Conservation (phyloP, 768 basidiomycete genomes). For the Cystofilobasidium bisporidii region DNA sequence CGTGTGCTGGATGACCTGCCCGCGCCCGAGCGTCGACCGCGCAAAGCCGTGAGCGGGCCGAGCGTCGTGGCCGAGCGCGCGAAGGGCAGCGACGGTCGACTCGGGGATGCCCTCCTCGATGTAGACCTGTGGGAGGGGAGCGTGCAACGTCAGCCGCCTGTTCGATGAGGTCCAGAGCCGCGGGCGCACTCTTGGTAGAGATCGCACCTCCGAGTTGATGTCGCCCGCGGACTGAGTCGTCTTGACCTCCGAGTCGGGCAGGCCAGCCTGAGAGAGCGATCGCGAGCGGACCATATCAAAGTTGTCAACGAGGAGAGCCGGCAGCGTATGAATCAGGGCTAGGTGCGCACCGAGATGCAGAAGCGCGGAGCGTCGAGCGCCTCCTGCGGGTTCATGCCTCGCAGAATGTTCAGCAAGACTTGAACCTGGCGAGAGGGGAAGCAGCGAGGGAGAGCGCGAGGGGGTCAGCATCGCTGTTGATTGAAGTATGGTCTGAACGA, state of each 20-base stretch:
- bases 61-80: conserved; percentile 86
- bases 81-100: conserved; percentile 56
- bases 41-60: conserved; percentile 53
- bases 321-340: conserved; percentile 45
- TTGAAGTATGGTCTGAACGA: no score
- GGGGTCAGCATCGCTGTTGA: no score
- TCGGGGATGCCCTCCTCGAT: conserved; percentile 71
- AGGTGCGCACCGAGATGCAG: conserved; percentile 77
- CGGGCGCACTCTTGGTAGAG: no score
- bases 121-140: conserved; percentile 51
- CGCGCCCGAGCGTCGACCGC: conserved; percentile 42
- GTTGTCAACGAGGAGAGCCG: no score
- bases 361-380: conserved; percentile 91
- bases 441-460: no score
- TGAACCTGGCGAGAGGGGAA: no score
- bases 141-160: neutral
- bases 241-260: conserved; percentile 41
- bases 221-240: conserved; percentile 50
- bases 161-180: no score
- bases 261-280: conserved; percentile 10
- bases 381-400: conserved; percentile 77
- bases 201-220: conserved; percentile 51
- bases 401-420: conserved; percentile 77
- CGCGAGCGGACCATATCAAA: neutral
- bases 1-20: conserved; percentile 65